A percentile compares a stretch with the other conserved stretches of the same genome.
phyloP scores from a whole-genome alignment of 768 basidiomycete species.

The Trametes sanguinea region DNA sequence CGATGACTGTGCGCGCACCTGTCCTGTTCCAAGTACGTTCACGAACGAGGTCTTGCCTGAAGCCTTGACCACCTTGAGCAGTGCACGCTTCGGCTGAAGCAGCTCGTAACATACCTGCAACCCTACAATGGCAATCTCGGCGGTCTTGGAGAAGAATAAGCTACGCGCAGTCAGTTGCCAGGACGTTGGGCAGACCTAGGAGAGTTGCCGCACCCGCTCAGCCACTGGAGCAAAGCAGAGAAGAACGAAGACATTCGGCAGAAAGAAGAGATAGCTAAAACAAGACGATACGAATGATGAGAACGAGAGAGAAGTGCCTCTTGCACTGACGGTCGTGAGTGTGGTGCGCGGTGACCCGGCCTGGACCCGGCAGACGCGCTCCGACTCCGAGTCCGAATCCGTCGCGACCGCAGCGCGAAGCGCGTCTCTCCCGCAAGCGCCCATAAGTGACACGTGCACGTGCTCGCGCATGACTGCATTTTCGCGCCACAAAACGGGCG shows the following conservation, averaged over 20 bases:
- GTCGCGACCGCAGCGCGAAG: background rate
- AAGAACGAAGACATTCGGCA: constrained; percentile 40
- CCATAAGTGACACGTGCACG: background rate
- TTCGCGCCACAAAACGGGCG: background rate
- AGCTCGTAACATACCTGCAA: constrained; percentile 57
- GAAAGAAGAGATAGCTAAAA: background rate
- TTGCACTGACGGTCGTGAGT: no score
- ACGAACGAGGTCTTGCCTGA: constrained; percentile 96
- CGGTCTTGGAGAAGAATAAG: constrained; percentile 84
- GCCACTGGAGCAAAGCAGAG: constrained; percentile 58
- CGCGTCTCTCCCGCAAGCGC: background rate
- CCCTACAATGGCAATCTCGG: constrained; percentile 91
- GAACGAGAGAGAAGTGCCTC: background rate
- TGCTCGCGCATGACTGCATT: background rate
- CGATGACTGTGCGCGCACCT: constrained; percentile 42
- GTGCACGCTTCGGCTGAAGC: no score
- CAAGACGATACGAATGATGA: background rate
- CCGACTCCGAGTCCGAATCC: constrained; percentile 1
- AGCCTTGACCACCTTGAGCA: constrained; percentile 50
- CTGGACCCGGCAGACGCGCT: background rate
- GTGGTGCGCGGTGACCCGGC: no score
- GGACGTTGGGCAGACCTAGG: background rate
- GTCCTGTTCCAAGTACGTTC: constrained; percentile 86
- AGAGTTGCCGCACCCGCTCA: constrained; percentile 44
- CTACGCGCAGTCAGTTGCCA: constrained; percentile 36